phyloP scores from a whole-genome alignment of 768 basidiomycete species.

The Leucosporidium scottii region DNA sequence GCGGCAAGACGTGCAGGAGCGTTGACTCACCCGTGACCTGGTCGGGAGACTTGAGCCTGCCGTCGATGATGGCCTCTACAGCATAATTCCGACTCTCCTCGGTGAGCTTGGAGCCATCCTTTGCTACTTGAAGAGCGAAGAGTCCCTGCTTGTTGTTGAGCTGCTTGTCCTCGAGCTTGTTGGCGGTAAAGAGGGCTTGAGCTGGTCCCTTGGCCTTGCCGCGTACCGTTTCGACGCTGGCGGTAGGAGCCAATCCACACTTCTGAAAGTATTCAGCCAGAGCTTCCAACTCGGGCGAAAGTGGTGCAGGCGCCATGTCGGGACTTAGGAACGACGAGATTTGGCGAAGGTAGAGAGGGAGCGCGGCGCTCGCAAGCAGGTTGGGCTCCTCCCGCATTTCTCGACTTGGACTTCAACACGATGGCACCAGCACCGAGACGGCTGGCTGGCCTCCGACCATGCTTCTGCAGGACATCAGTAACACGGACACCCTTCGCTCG shows the following conservation, averaged over 20 bases:
- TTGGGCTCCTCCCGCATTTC: too few species aligned
- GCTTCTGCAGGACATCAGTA: too few species aligned
- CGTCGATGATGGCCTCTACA: constrained; percentile 62
- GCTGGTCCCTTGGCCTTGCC: constrained; percentile 18
- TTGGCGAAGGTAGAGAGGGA: background rate
- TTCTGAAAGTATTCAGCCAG: constrained; percentile 18
- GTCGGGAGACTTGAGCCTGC: constrained; percentile 67
- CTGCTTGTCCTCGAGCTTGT: background rate
- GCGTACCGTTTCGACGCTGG: constrained; percentile 12
- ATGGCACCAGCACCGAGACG: too few species aligned
- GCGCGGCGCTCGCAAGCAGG: background rate
- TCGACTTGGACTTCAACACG: too few species aligned
- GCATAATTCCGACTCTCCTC: constrained; percentile 57
- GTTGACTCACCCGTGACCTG: constrained; percentile 71
- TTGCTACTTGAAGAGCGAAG: constrained; percentile 44
- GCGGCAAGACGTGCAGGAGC: background rate
- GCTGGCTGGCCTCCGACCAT: too few species aligned
- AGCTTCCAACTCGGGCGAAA: constrained; percentile 12
- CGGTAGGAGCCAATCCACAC: constrained; percentile 19
- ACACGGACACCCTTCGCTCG: too few species aligned
- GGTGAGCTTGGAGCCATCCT: constrained; percentile 46
- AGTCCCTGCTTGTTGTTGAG: constrained; percentile 26
- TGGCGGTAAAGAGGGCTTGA: constrained; percentile 1
- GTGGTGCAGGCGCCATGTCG: constrained; percentile 14
- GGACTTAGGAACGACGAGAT: background rate